phyloP scores from a whole-genome alignment of 192 early-diverging fungal genomes.

The Linnemannia schmuckeri region DNA sequence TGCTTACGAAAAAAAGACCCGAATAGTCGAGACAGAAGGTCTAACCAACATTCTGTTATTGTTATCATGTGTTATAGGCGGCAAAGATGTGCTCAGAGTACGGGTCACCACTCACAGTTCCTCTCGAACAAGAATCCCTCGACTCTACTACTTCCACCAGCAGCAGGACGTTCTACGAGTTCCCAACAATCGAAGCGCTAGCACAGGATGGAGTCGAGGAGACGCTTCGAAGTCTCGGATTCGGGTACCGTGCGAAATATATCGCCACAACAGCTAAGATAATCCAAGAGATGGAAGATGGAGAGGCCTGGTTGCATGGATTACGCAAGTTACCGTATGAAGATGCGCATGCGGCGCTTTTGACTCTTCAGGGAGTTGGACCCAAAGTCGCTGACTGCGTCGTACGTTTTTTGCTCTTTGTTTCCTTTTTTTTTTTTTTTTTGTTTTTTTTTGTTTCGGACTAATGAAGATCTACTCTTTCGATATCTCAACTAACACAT shows the following conservation, averaged over 20 bases:
- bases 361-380: slow-evolving; percentile 85
- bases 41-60: neutral
- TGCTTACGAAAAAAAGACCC: neutral
- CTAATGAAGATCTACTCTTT: neutral
- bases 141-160: neutral
- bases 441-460: neutral
- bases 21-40: too few species aligned
- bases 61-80: slow-evolving; percentile 37
- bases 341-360: slow-evolving; percentile 69
- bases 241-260: slow-evolving; percentile 97
- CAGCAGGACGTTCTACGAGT: slow-evolving; percentile 68
- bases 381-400: slow-evolving; percentile 99
- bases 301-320: slow-evolving; percentile 72
- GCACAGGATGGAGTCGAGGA: slow-evolving; percentile 71
- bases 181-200: slow-evolving; percentile 74
- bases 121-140: neutral
- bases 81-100: slow-evolving; percentile 64
- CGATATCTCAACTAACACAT: neutral
- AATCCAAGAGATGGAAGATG: slow-evolving; percentile 56
- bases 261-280: slow-evolving; percentile 78
- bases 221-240: slow-evolving; percentile 81
- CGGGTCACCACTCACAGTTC: slow-evolving; percentile 53
- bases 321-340: slow-evolving; percentile 71
- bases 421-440: too few species aligned
- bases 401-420: slow-evolving; percentile 40